Conservation (phyloP, 768 basidiomycete genomes). For the Mycena filopes region DNA sequence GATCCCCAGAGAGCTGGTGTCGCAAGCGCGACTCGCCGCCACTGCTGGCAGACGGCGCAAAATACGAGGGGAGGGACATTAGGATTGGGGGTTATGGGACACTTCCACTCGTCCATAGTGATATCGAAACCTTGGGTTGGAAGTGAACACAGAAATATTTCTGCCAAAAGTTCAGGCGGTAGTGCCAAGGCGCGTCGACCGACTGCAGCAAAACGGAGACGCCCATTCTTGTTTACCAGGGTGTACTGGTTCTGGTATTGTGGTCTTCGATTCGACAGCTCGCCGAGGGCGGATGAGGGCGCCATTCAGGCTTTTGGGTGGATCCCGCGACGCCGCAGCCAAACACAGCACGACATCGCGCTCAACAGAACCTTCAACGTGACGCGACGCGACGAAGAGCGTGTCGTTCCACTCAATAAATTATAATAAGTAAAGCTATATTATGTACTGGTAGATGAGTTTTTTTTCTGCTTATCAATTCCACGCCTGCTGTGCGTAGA, state of each 20-base stretch:
- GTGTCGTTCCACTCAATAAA: too few species aligned
- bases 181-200: background rate
- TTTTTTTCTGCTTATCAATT: slow-evolving; percentile 40
- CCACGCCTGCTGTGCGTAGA: slow-evolving; percentile 64
- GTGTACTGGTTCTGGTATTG: slow-evolving; percentile 4
- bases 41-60: background rate
- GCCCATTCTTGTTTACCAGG: background rate
- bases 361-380: too few species aligned
- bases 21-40: background rate
- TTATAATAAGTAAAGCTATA: too few species aligned
- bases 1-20: background rate
- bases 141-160: background rate
- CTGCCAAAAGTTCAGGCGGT: background rate
- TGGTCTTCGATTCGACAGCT: background rate
- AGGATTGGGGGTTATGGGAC: slow-evolving; percentile 3
- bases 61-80: background rate
- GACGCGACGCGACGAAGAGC: too few species aligned
- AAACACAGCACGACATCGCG: too few species aligned
- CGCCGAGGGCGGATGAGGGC: background rate
- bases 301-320: too few species aligned
- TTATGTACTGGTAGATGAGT: background rate
- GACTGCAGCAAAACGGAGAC: background rate
- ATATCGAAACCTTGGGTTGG: background rate
- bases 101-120: too few species aligned
- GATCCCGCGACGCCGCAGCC: too few species aligned